A percentile compares a stretch with the other conserved stretches of the same genome.
Evolutionary conservation across 306 rosid genomes (phyloP).

Genomic region (Hippophae rhamnoides): DNA sequence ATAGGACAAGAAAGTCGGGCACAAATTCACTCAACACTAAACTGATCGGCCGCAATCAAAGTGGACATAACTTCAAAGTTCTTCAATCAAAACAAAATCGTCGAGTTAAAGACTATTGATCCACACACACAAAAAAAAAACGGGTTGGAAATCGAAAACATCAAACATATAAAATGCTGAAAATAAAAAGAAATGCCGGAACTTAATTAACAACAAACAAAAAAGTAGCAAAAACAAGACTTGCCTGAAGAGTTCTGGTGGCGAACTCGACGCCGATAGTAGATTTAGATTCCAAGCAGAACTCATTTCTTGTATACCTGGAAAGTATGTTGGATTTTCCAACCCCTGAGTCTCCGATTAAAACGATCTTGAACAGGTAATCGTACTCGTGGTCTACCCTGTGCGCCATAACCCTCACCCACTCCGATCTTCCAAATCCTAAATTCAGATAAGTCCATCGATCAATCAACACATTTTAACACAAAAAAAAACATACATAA

Average conservation of each 20-base stretch:
- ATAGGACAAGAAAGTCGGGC: too few relatives aligned
- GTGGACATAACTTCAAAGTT: too few relatives aligned
- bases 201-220: too few relatives aligned
- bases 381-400: conserved; percentile 96
- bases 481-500: background rate
- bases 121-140: too few relatives aligned
- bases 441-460: conserved; percentile 16
- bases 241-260: conserved; percentile 90
- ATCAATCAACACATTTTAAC: background rate
- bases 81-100: too few relatives aligned
- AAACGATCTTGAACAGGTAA: conserved; percentile 87
- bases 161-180: too few relatives aligned
- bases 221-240: background rate
- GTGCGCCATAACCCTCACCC: conserved; percentile 62
- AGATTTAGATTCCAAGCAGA: conserved; percentile 94
- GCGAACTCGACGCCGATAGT: conserved; percentile 98
- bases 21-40: too few relatives aligned
- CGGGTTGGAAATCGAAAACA: too few relatives aligned
- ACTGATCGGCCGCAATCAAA: too few relatives aligned
- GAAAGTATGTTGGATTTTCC: conserved; percentile 97
- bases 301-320: conserved; percentile 93
- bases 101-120: too few relatives aligned
- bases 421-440: conserved; percentile 31
- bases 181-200: too few relatives aligned
- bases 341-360: conserved; percentile 97